Evolutionary conservation across 352 stramenopile species (phyloP).

Genomic region (Thraustochytrium sp.): DNA sequence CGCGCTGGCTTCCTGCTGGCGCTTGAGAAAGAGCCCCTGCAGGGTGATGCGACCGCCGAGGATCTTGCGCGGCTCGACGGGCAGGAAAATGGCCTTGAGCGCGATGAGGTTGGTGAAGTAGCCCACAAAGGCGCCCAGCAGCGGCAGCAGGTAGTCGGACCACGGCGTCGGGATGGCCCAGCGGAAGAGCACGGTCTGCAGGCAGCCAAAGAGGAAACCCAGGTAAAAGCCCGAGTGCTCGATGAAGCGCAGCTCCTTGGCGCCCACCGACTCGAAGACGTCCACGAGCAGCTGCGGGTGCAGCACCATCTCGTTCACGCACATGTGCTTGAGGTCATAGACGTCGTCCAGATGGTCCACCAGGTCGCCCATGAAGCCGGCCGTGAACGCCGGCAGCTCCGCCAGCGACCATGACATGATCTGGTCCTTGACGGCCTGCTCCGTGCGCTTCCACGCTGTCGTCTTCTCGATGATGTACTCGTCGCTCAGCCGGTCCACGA

Average conservation of each 20-base stretch:
- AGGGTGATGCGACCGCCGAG: constrained; percentile 62
- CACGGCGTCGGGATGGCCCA: constrained; percentile 43
- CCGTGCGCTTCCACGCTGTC: constrained; percentile 17
- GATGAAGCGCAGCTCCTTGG: constrained; percentile 81
- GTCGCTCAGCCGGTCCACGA: constrained; percentile 15
- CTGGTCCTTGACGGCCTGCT: not conserved
- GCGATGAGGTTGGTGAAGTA: constrained; percentile 78
- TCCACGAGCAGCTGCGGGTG: constrained; percentile 82
- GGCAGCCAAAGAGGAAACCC: constrained; percentile 64
- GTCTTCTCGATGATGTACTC: constrained; percentile 21
- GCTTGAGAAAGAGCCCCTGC: constrained; percentile 81
- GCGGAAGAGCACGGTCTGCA: constrained; percentile 47
- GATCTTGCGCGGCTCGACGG: constrained; percentile 64
- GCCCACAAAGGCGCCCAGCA: constrained; percentile 79
- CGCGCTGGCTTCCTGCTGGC: constrained; percentile 68
- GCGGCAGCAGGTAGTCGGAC: constrained; percentile 58
- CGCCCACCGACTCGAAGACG: constrained; percentile 83
- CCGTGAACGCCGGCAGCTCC: constrained; percentile 20
- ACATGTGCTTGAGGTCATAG: constrained; percentile 84
- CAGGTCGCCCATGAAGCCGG: constrained; percentile 73
- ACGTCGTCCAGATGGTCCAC: constrained; percentile 84
- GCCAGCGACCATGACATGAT: constrained; percentile 21
- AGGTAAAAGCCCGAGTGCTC: constrained; percentile 81
- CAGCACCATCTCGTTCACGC: constrained; percentile 77
- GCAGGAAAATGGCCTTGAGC: constrained; percentile 85